Evolutionary conservation across 2,329 filamentous ascomycete genomes (phyloP), one percentile per base, ranked within the genome.

Genomic region (Claviceps sorghi): DNA sequence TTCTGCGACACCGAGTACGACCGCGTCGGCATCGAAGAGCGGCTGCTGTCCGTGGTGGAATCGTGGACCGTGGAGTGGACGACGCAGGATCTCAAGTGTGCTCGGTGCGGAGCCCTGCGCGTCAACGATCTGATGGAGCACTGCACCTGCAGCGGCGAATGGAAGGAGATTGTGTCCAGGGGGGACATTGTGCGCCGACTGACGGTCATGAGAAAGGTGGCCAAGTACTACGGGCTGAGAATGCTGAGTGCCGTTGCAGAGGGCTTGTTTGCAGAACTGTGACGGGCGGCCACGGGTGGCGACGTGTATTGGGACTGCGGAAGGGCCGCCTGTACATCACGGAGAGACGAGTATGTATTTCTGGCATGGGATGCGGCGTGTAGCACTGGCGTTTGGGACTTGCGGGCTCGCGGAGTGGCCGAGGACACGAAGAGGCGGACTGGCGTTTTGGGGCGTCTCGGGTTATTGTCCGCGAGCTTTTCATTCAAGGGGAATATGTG

Each of bases 111-210:
- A 34, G 88, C 88, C 59, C 68, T 95, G 41, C 74, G 88, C 63
- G 76, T 87, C 42, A 97, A 95, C 65, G 91, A 96, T 62, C 94
- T 97, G 61, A 89, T 93, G 82, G 91, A 96, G 66, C 90, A 97
- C 67, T 98, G 94, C 68, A 85, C 83, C 11, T 98, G 93, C 72
- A 88, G 87, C 55, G 93, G 93, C 3, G 78, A 79, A 54, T 98
- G 93, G 93, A 77, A 75, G 19, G 80, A 80, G 58, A 87, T 82
- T 21, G 74, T 90, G 54, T 78, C 83, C 58, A 75, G 77, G 57
- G 79, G 77, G 32, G 85, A 86, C 30, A 71, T 91, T 29, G 68
- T 78, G 61, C 79, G 73, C 64, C 77, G 72, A 63, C 60, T 97
- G 61, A 74, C 67, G 43, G 84, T 95, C 4, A 83, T 88, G 67